Base-by-base conservation (phyloP, 257 asterid genomes). In the Fraxinus quadrangulata region DNA sequence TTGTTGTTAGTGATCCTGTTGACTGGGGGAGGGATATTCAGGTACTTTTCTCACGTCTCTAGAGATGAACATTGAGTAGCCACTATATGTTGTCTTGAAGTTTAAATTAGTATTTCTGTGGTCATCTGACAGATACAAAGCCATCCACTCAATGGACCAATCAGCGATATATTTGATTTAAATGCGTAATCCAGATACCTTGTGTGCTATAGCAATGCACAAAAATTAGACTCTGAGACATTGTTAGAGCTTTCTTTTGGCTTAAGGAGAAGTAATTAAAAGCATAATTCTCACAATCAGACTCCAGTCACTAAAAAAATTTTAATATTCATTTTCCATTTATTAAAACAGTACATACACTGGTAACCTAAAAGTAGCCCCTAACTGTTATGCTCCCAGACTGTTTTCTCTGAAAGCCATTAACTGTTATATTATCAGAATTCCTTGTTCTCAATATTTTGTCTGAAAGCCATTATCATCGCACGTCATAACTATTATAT, bases 1-100 rank as follows among this genome's bases (percentile, higher is more conserved):
- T 90, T 79, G 83, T 90, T 78, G 75, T 80, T 39, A 86, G 92
- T 78, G 94, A 90, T 85, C 92, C 94, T 28, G 94, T 90, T 77
- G 92, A 86, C 81, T 90, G 92, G 94, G 91, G 94, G 31, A 82
- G 92, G 77, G 91, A 90, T 81, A 88, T 90, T 39, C 94, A 90
- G 92, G 92, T 88, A 79, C 6, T 47, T 67, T 21, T 30, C 2
- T 33, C 6, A 45, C 63, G 2, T 17, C 26, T 33, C 71, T 39
- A 61, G 70, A 21, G 28, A 47, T 31, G 78, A 19, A n/a, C 54
- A 8, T 17, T 19, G 4, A 21, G 31, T n/a, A 26, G 74, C 71
- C 65, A 40, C 68, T 66, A 69, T 14, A 30, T 70, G 13, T n/a
- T 26, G 45, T 30, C 14, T 71, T 71, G 12, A 70, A 34, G 30